phyloP scores from a whole-genome alignment of 257 asterid genomes.

The Parsonsia alboflavescens region DNA sequence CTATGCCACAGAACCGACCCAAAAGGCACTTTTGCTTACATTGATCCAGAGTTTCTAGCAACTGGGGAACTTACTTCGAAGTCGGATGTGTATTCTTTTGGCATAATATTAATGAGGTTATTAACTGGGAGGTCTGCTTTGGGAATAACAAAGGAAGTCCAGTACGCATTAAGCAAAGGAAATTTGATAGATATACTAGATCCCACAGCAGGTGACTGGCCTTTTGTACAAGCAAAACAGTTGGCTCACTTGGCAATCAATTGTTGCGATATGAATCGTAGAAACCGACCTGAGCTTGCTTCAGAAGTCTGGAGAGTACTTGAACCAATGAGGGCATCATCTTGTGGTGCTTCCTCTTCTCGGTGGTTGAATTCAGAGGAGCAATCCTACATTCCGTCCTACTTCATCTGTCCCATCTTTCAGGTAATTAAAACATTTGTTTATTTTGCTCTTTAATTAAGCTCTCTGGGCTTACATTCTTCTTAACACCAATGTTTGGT shows the following conservation, averaged over 20 bases:
- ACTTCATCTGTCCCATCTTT: conserved; percentile 82
- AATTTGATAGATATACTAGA: conserved; percentile 62
- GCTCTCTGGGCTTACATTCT: not conserved
- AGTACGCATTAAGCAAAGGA: conserved; percentile 55
- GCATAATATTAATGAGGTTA: conserved; percentile 60
- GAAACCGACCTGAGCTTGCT: conserved; percentile 69
- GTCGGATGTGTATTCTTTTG: conserved; percentile 86
- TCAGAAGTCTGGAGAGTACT: conserved; percentile 80
- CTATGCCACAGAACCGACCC: conserved; percentile 49
- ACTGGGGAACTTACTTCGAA: conserved; percentile 80
- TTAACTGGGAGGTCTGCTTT: conserved; percentile 73
- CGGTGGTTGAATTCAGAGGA: conserved; percentile 44
- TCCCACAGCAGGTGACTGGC: conserved; percentile 96
- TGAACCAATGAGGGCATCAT: conserved; percentile 69
- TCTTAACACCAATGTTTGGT: not conserved
- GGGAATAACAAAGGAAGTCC: conserved; percentile 63
- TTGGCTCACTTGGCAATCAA: conserved; percentile 73
- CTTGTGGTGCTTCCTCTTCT: conserved; percentile 55
- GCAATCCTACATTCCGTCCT: conserved; percentile 48
- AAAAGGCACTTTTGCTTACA: conserved; percentile 58
- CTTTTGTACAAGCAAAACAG: conserved; percentile 90
- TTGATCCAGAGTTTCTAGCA: conserved; percentile 72
- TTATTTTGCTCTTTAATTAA: not conserved
- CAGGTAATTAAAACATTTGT: conserved; percentile 60
- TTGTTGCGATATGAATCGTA: conserved; percentile 46